These are phyloP conservation scores for Lecanicillium sp. DNA, from an alignment of 2,329 filamentous ascomycete genomes.

Conservation along the genomic window DNA sequence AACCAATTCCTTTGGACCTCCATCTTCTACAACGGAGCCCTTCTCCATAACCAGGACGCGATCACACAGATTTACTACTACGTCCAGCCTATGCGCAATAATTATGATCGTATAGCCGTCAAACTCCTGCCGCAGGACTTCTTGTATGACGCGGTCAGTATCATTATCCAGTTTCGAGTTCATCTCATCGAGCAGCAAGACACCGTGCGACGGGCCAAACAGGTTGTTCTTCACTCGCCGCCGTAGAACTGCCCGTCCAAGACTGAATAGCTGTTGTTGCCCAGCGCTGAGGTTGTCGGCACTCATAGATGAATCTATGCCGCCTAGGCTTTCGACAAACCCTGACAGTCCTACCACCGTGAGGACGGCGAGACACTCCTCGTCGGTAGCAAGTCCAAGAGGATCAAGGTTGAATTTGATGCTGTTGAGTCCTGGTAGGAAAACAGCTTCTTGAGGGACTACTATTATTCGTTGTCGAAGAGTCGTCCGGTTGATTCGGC, in stretches of 20 bases:
- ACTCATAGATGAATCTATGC: slow-evolving; percentile 29
- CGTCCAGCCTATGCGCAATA: slow-evolving; percentile 45
- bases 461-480: slow-evolving; percentile 41
- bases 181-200: slow-evolving; percentile 3
- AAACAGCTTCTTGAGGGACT: slow-evolving; percentile 45
- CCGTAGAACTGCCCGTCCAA: slow-evolving; percentile 50
- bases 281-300: slow-evolving; percentile 45
- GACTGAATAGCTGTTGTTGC: slow-evolving; percentile 55
- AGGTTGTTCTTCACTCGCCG: slow-evolving; percentile 15
- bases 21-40: slow-evolving; percentile 54
- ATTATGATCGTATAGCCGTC: slow-evolving; percentile 37
- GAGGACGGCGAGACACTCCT: slow-evolving; percentile 27
- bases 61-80: slow-evolving; percentile 57
- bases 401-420: slow-evolving; percentile 37
- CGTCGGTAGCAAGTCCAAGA: slow-evolving; percentile 17
- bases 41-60: slow-evolving; percentile 56
- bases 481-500: slow-evolving; percentile 27
- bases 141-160: slow-evolving; percentile 22
- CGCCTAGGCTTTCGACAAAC: slow-evolving; percentile 24
- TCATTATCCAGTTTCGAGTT: slow-evolving; percentile 19
- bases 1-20: slow-evolving; percentile 47
- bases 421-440: slow-evolving; percentile 35
- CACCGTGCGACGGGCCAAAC: neutral
- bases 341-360: slow-evolving; percentile 24
- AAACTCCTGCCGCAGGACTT: slow-evolving; percentile 20